Evolutionary conservation across 169 alveolate genomes (phyloP), one percentile per base, ranked within the genome.

Genomic region (Eimeria tenella): DNA sequence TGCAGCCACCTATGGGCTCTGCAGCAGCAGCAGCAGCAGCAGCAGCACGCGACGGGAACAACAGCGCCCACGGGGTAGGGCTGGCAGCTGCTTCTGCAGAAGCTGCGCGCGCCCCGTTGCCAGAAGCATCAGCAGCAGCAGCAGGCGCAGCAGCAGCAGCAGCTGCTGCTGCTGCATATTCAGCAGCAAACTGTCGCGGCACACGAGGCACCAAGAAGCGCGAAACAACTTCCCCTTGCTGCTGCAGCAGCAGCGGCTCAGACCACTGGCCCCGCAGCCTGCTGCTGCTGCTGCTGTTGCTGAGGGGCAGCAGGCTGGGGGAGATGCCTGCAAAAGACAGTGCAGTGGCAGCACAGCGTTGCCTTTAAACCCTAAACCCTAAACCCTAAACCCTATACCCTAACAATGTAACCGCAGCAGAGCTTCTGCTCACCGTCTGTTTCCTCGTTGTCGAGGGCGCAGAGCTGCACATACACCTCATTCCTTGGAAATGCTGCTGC

Each of bases 371-470:
- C 84, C 84, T 74, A 74, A 74, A 42, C 84, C 84, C 62, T 42
- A 74, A 74, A 74, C 62, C 84, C 62, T 74, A 74, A 74, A 49
- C 84, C 84, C 84, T 74, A 74, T 7, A 42, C 58, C 21, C 11
- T 25, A 74, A 8, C n/a, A n/a, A n/a, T n/a, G n/a, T n/a, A n/a
- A n/a, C n/a, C n/a, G n/a, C n/a, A n/a, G n/a, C n/a, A n/a, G n/a
- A n/a, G n/a, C 65, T 13, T 13, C 13, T 4, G 62, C 83, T 74
- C 11, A 79, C 87, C 70, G 4, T 79, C 71, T 53, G 87, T 19
- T n/a, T 50, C 87, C 17, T 53, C 87, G 70, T 79, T 68, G 9
- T 79, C 87, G 52, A 79, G 87, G 70, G 87, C 87, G 19, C 87
- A 79, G 7, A 79, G 87, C 87, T 79, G 87, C 87, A 79, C 71